Conservation (phyloP, 768 basidiomycete species). For the Mrakia blollopis region DNA sequence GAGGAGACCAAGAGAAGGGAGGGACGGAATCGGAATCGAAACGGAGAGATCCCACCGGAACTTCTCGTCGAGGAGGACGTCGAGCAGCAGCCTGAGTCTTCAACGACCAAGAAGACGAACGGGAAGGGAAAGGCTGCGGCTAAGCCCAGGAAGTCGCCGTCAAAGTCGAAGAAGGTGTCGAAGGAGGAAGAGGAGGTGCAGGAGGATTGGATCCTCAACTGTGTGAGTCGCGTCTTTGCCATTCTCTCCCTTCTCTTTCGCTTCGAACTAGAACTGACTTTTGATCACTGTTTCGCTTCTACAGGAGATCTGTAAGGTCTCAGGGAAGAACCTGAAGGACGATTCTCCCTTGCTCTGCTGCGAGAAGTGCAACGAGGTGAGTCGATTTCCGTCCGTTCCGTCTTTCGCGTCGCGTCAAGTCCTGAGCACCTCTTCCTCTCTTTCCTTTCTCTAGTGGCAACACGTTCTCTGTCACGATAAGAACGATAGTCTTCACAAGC, state of each 20-base stretch:
- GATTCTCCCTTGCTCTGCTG: conserved; percentile 61
- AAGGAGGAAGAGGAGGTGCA: neutral
- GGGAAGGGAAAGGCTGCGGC: conserved; percentile 9
- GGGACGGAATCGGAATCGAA: conserved; percentile 16
- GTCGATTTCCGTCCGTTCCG: neutral
- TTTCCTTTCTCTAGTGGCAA: conserved; percentile 59
- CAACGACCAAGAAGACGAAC: conserved; percentile 3
- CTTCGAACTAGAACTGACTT: too few species aligned
- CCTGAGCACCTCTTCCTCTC: too few species aligned
- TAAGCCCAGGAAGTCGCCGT: neutral
- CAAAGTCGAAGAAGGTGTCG: neutral
- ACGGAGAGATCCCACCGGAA: conserved; percentile 19
- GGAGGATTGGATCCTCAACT: neutral
- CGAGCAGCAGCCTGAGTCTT: neutral
- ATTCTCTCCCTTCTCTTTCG: neutral
- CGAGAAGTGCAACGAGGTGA: conserved; percentile 55
- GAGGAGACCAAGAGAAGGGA: conserved; percentile 14
- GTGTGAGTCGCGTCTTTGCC: neutral
- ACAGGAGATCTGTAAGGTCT: conserved; percentile 15
- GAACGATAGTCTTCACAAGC: conserved; percentile 60
- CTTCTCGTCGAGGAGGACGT: neutral
- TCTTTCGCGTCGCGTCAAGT: too few species aligned
- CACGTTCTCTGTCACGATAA: conserved; percentile 79
- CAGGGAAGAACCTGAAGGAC: conserved; percentile 11
- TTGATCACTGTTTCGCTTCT: neutral